Percentiles rank a stretch among this genome's conserved stretches.
Evolutionary conservation across 2,329 filamentous ascomycete species (phyloP).

Genomic region (Fusarium heterosporum): DNA sequence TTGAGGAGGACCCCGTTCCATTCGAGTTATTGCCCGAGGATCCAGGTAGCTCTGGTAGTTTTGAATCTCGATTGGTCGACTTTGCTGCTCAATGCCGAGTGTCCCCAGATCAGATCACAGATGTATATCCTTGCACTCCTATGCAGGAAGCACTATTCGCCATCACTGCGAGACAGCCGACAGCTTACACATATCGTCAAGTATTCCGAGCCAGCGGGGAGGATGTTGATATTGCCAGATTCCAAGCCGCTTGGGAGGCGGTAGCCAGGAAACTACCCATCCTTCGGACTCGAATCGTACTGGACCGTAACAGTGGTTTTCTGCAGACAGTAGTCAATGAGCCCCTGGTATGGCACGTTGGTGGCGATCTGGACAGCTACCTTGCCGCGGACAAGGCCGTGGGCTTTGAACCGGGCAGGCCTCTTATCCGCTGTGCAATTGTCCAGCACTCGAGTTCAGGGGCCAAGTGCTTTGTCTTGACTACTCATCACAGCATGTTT

Average conservation of each 20-base stretch:
- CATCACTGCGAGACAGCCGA: neutral
- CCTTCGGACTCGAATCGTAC: neutral
- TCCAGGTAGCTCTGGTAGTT: neutral
- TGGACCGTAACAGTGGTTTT: neutral
- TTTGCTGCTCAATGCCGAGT: neutral
- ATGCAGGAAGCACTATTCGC: neutral
- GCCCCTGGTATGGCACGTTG: neutral
- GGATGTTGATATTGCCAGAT: neutral
- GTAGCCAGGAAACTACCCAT: neutral
- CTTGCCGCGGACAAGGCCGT: neutral
- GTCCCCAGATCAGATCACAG: neutral
- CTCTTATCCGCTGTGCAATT: neutral
- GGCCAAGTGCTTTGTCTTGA: conserved; percentile 4
- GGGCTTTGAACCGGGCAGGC: neutral
- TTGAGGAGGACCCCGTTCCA: neutral
- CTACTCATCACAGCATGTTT: conserved; percentile 7
- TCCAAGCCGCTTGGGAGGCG: conserved; percentile 5
- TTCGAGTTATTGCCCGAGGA: neutral
- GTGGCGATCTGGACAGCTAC: neutral
- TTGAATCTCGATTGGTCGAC: neutral
- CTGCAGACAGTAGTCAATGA: neutral
- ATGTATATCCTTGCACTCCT: neutral
- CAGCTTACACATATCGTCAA: neutral
- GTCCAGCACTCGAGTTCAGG: neutral
- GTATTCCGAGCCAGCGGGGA: neutral